phyloP scores from a whole-genome alignment of 116 monocot genomes.

The Trichopus zeylanicus region DNA sequence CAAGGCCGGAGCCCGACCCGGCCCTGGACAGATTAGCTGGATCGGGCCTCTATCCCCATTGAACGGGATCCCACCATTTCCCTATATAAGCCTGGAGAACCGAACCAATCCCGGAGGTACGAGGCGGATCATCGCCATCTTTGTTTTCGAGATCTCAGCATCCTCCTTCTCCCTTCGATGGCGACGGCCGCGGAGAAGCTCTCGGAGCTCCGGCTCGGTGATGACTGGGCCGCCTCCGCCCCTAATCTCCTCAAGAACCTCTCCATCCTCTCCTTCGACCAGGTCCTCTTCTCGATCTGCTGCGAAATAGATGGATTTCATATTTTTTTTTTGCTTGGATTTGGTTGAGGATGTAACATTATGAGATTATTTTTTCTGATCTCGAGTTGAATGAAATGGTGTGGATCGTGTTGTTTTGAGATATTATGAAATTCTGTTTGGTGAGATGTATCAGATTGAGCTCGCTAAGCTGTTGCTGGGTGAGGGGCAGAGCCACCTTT shows the following conservation, averaged over 20 bases:
- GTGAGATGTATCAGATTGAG: conserved; percentile 36
- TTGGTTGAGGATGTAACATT: not conserved
- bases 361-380: too few species aligned
- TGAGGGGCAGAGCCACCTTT: conserved; percentile 75
- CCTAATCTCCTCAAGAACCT: conserved; percentile 52
- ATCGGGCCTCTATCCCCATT: too few species aligned
- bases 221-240: conserved; percentile 24
- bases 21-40: too few species aligned
- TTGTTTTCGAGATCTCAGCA: too few species aligned
- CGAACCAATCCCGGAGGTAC: too few species aligned
- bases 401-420: not conserved
- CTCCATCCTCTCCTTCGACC: conserved; percentile 29
- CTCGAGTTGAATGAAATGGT: not conserved
- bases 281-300: conserved; percentile 15
- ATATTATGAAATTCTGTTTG: not conserved
- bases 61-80: too few species aligned
- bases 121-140: too few species aligned
- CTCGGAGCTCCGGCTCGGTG: conserved; percentile 15
- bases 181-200: conserved; percentile 6
- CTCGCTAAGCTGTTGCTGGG: conserved; percentile 64
- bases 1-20: too few species aligned
- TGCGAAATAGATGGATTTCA: not conserved
- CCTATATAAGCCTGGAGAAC: too few species aligned
- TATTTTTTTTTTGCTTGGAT: not conserved
- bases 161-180: not conserved